Evolutionary conservation across 192 early-diverging fungal genomes (phyloP), one percentile per base, ranked within the genome.

Genomic region (Rhizophagus clarus): DNA sequence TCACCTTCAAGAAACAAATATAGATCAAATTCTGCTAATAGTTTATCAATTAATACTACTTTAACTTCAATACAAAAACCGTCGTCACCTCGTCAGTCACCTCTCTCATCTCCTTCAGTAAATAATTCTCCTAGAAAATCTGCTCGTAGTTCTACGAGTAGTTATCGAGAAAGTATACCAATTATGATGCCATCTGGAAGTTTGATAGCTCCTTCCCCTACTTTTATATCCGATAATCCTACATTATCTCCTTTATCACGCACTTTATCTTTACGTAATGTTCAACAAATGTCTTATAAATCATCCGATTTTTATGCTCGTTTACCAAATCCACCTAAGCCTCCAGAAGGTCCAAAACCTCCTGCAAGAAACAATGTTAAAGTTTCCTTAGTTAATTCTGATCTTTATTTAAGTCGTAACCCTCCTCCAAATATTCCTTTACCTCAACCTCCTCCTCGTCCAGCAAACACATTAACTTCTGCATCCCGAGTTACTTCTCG

Each of bases 391-490:
- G 15, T 37, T 60, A n/a, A 15, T 40, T 4, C 40, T n/a, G 24
- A 40, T n/a, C n/a, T 15, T 26, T 20, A 24, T 37, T 47, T 28
- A 49, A 45, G 20, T 32, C 34, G 66, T 78, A 26, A 26, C 3
- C 42, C 66, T 67, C 76, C 76, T 20, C 76, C 76, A 29, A 78
- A 78, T 67, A 37, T 68, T 68, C 66, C 76, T 67, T 51, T 78
- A 78, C 64, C 75, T 37, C 61, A 63, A 22, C 10, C 31, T 17
- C 61, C 76, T 47, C 60, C 76, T 67, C 62, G 37, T 9, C 32
- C 34, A 34, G 6, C 40, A 73, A 45, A 37, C 49, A 26, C 24
- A 14, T 24, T 28, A 5, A 61, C 34, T 69, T n/a, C 67, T 34
- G 28, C 12, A 29, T 69, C 67, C 10, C 67, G 29, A 11, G 28